phyloP scores from a whole-genome alignment of 179 eudicot genomes.

The Beta corolliflora region DNA sequence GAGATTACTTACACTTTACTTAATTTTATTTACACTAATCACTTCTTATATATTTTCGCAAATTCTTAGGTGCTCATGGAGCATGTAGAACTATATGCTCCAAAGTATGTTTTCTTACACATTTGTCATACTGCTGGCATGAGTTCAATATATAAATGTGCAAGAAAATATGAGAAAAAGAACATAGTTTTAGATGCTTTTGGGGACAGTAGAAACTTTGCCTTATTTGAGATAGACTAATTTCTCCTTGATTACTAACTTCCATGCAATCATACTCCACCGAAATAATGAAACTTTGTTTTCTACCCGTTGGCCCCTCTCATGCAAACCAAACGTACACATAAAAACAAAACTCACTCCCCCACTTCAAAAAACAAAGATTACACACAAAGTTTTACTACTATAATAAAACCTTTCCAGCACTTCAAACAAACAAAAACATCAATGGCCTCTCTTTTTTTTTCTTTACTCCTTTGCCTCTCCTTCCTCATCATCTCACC shows the following conservation, averaged over 20 bases:
- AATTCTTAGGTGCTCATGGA: too few species aligned
- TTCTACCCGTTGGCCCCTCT: background rate
- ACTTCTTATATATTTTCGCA: too few species aligned
- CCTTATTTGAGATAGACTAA: background rate
- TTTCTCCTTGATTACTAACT: background rate
- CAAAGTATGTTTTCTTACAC: too few species aligned
- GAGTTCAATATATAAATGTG: too few species aligned
- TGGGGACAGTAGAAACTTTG: too few species aligned
- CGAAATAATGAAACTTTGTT: constrained; percentile 13
- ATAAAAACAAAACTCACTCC: constrained; percentile 12
- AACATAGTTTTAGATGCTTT: too few species aligned
- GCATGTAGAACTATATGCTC: too few species aligned
- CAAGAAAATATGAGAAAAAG: too few species aligned
- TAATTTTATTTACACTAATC: too few species aligned
- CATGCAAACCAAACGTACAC: constrained; percentile 20
- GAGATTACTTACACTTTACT: too few species aligned
- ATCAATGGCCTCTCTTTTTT: constrained; percentile 24
- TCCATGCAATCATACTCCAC: constrained; percentile 18
- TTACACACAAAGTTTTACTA: background rate
- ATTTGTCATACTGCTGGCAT: too few species aligned
- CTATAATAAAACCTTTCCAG: constrained; percentile 4
- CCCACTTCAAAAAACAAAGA: constrained; percentile 13
- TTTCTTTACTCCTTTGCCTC: constrained; percentile 28
- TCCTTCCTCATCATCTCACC: constrained; percentile 29
- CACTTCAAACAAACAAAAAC: background rate